Evolutionary conservation across 164 flowering plant species (phyloP), one percentile per base, ranked within the genome.

Genomic region (Pachysandra terminalis): DNA sequence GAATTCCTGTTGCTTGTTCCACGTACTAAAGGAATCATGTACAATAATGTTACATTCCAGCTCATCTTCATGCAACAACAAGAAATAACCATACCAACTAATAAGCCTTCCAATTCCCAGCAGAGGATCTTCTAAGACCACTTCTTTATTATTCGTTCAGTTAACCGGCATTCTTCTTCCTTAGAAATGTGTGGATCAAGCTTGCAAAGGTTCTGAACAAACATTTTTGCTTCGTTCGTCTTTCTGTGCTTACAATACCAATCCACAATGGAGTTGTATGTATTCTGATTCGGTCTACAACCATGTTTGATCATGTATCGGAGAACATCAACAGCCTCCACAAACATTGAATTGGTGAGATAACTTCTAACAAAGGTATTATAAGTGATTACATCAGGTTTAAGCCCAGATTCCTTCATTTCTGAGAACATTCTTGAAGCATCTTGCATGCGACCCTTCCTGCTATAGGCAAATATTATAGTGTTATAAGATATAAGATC

Each of bases 211-310:
- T 83, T 81, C 24, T 60, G 70, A 22, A 89, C 63, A 66, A 95
- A 95, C 56, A 62, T 26, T 40, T 28, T 63, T 9, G 93, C 97
- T 70, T 95, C 98, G 59, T 83, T 90, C 53, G 63, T 73, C 23
- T 84, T 82, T 56, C 82, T 79, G 54, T 78, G 85, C 74, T 89
- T 91, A 74, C 96, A 87, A 66, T 86, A 94, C 63, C 86, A 84
- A 83, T 93, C 98, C n/a, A 94, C 84, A 64, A 94, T 82, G 45
- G 96, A 78, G 64, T 91, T 89, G 72, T 90, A 90, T 0, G 97
- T 91, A 68, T 70, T 81, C 72, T 84, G 81, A 68, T 95, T 86
- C 35, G 96, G 97, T 68, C 71, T 85, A 69, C 87, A 86, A 3
- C 84, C 88, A 27, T 80, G 75, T 76, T 82, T 89, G 77, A 90